A percentile compares a stretch with the other conserved stretches of the same genome.
Evolutionary conservation across 371 early-diverging fungal species (phyloP).

Genomic region (Mortierella sp.): DNA sequence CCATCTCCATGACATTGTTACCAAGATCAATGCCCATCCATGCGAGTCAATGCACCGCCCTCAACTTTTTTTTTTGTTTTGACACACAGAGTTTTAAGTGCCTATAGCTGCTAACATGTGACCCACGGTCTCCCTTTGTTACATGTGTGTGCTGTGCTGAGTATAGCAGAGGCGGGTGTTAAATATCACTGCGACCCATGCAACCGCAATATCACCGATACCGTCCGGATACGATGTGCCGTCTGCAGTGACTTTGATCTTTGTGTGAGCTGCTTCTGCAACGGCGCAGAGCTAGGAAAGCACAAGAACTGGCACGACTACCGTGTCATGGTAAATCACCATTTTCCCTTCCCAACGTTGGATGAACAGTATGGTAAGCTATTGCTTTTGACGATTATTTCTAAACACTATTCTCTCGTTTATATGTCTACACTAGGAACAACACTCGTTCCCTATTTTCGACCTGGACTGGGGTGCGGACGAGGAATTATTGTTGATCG

Average conservation of each 20-base stretch:
- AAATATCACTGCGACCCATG: slow-evolving; percentile 94
- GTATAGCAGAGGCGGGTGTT: slow-evolving; percentile 53
- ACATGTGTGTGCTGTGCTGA: too few relatives aligned
- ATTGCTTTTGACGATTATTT: neutral
- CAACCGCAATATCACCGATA: slow-evolving; percentile 87
- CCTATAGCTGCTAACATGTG: slow-evolving; percentile 23
- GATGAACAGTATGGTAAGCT: too few relatives aligned
- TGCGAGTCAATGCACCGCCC: slow-evolving; percentile 11
- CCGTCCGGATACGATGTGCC: slow-evolving; percentile 92
- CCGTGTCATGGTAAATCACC: slow-evolving; percentile 74
- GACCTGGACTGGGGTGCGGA: slow-evolving; percentile 95
- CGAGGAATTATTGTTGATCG: slow-evolving; percentile 96
- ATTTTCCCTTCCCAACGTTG: neutral
- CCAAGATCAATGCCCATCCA: slow-evolving; percentile 1
- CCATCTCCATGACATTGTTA: neutral
- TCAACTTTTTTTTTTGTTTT: slow-evolving; percentile 8
- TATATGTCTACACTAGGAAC: slow-evolving; percentile 68
- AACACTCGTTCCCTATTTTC: slow-evolving; percentile 89
- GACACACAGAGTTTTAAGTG: neutral
- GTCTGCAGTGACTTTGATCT: slow-evolving; percentile 95
- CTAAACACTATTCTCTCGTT: neutral
- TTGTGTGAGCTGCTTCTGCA: slow-evolving; percentile 94
- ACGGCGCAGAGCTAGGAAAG: slow-evolving; percentile 84
- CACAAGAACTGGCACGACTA: slow-evolving; percentile 93
- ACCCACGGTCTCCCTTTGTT: neutral